phyloP scores from a whole-genome alignment of 2,329 filamentous ascomycete species.

The Juglanconis oblonga region DNA sequence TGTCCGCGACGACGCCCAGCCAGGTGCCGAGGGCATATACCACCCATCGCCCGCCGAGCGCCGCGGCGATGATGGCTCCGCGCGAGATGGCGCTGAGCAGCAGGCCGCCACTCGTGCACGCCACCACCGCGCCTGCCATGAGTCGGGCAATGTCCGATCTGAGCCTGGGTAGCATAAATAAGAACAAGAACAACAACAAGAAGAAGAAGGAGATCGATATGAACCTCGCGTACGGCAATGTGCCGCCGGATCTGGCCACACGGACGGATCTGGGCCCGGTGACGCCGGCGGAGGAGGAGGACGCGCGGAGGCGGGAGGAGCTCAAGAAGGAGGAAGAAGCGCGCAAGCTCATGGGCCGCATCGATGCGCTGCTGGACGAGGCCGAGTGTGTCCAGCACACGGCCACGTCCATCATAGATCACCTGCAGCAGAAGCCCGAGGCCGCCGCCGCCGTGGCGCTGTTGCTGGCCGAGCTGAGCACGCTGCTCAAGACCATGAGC shows the following conservation, averaged over 20 bases:
- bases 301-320: conserved; percentile 47
- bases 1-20: conserved; percentile 47
- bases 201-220: conserved; percentile 68
- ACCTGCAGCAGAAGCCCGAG: conserved; percentile 70
- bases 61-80: neutral
- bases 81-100: conserved; percentile 40
- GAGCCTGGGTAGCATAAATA: no score
- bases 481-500: conserved; percentile 77
- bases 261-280: conserved; percentile 42
- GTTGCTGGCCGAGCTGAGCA: conserved; percentile 86
- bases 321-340: conserved; percentile 49
- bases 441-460: conserved; percentile 91
- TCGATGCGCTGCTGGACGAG: conserved; percentile 78
- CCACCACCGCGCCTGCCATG: conserved; percentile 25
- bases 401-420: conserved; percentile 76
- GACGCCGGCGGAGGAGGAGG: conserved; percentile 25
- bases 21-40: conserved; percentile 35
- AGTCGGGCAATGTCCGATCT: conserved; percentile 34
- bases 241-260: conserved; percentile 65
- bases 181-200: conserved; percentile 14
- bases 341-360: conserved; percentile 62
- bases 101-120: conserved; percentile 33
- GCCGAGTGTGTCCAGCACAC: conserved; percentile 86
- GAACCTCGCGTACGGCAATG: conserved; percentile 85
- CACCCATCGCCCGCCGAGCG: conserved; percentile 34